These are phyloP conservation scores for Agaricus sinodeliciosus DNA, from an alignment of 768 basidiomycete species.

Conservation along the genomic window DNA sequence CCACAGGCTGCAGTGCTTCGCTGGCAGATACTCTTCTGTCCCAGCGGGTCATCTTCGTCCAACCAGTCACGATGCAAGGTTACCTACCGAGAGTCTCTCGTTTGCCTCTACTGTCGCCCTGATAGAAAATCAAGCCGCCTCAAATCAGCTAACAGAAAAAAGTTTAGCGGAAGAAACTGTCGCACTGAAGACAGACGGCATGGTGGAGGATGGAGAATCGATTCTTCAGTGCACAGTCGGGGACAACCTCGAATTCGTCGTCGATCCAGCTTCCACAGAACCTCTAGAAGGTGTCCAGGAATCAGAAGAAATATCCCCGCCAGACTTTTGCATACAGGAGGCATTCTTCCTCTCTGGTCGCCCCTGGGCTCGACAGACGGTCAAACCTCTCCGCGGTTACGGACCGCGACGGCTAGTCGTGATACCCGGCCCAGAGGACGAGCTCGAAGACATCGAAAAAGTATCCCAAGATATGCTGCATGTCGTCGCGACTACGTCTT, in stretches of 20 bases:
- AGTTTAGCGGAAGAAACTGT: neutral
- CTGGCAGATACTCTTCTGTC: neutral
- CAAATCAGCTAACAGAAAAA: neutral
- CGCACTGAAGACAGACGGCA: neutral
- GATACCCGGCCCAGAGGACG: conserved; percentile 2
- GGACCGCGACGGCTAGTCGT: neutral
- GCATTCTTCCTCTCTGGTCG: conserved; percentile 5
- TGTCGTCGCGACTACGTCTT: conserved; percentile 4
- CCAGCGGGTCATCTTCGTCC: neutral
- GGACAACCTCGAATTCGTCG: neutral
- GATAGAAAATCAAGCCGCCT: neutral
- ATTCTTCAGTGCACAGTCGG: neutral
- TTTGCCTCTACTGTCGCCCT: neutral
- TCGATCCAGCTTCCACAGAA: neutral
- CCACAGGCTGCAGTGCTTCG: neutral
- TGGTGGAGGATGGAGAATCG: neutral
- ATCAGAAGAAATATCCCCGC: neutral
- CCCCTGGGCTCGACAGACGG: conserved; percentile 1
- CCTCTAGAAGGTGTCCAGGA: neutral
- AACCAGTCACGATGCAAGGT: neutral
- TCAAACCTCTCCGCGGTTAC: conserved; percentile 4
- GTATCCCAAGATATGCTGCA: conserved; percentile 3
- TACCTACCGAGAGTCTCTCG: conserved; percentile 2
- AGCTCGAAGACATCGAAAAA: neutral
- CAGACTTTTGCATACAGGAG: neutral